These are phyloP conservation scores for Aspergillus fijiensis DNA, from an alignment of 2,329 filamentous ascomycete species.

Conservation along the genomic window DNA sequence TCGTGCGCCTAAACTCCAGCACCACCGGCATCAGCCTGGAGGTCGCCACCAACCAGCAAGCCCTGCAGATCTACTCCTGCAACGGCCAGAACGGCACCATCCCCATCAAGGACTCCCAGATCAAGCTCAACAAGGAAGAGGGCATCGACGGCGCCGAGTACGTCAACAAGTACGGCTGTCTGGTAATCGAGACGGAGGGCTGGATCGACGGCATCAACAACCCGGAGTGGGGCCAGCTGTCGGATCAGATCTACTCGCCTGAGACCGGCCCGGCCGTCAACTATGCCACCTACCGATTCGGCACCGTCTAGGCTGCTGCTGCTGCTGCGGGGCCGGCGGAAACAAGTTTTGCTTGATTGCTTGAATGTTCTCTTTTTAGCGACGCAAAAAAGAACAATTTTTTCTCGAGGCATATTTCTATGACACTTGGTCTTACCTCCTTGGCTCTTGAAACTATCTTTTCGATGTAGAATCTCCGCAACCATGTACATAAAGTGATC, in stretches of 20 bases:
- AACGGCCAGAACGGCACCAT: constrained; percentile 68
- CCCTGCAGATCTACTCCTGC: constrained; percentile 87
- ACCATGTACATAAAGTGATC: constrained; percentile 4
- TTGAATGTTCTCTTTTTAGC: not conserved
- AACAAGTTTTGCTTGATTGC: not conserved
- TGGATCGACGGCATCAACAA: constrained; percentile 94
- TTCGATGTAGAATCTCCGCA: not conserved
- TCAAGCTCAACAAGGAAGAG: constrained; percentile 56
- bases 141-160: constrained; percentile 47
- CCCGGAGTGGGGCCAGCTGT: constrained; percentile 73
- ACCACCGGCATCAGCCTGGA: constrained; percentile 80
- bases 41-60: constrained; percentile 78
- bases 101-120: constrained; percentile 43
- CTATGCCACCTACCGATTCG: constrained; percentile 47
- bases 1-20: constrained; percentile 65
- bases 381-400: not conserved
- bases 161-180: constrained; percentile 70
- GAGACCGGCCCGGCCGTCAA: constrained; percentile 43
- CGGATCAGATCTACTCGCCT: constrained; percentile 44
- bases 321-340: not conserved
- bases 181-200: constrained; percentile 89
- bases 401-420: not conserved
- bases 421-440: not conserved
- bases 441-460: not conserved
- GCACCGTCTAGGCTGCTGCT: constrained; percentile 32